Base-by-base conservation (phyloP, 495 filamentous ascomycete species). In the Amphirosellinia nigrospora region DNA sequence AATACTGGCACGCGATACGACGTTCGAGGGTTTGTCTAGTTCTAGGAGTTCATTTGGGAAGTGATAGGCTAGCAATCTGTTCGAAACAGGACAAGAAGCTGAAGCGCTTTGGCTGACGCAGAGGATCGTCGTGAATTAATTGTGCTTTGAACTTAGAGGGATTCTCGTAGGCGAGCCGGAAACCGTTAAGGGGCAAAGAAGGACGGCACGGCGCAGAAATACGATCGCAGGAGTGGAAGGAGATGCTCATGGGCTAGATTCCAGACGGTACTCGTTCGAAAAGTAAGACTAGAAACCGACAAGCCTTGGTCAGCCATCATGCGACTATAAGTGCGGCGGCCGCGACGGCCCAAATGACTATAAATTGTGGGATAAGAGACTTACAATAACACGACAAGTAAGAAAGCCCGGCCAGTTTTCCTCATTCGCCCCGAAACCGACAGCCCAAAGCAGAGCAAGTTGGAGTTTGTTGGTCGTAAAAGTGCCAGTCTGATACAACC, bases 301-400 rank as follows among this genome's bases (percentile, higher is more conserved):
- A 45, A 62, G 46, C 46, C 45, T 58, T 62, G 38, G 60, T 70
- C 46, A 70, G 56, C 34, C 36, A 48, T 46, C 9, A 52, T 63
- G 34, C 60, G 48, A 45, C 23, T 55, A 45, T 32, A 34, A 50
- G 45, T 45, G 46, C 58, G 60, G 46, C 26, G 28, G 41, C n/a
- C 23, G 50, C n/a, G 56, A 36, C 23, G 28, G 41, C 19, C 38
- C 26, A 15, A 36, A 48, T 2, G 50, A 41, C 16, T 55, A 70
- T 39, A 64, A 58, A 15, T 58, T 21, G 28, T 16, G 23, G 46
- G 36, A 36, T 28, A 46, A 70, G 59, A 64, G 15, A 64, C 68
- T 64, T 41, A 70, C 68, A 46, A 58, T 32, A 53, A 41, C 3
- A 61, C 19, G 19, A 46, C n/a, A 34, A 45, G 58, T 28, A 30